Evolutionary conservation across 108 stramenopile genomes (phyloP), one percentile per base, ranked within the genome.

Genomic region (Fistulifera pelliculosa): DNA sequence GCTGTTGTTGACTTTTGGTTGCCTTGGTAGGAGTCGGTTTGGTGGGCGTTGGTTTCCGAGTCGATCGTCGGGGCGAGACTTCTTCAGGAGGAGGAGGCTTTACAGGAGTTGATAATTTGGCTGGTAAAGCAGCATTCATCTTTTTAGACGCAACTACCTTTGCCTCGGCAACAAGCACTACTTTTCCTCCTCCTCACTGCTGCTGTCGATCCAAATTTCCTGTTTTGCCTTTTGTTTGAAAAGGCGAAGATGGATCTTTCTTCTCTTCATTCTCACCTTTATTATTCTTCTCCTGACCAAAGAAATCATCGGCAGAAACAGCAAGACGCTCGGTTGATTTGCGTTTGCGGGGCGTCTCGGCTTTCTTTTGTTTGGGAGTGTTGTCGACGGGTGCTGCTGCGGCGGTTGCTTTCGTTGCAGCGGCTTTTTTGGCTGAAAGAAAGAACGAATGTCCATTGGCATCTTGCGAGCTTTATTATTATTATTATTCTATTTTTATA

Each of bases 371-470:
- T 38, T 54, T 54, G 38, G 38, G 26, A 25, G 21, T 27, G 3
- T 54, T 54, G 14, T 54, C 5, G 13, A 38, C 31, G 35, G 31
- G 12, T 15, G 28, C 14, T 38, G 39, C 38, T 13, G 2, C 4
- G 38, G 10, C 15, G 38, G 27, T 4, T 38, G 26, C 54, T 3
- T 10, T 18, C 27, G 26, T 10, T 38, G 54, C 23, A 4, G 49
- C 49, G n/a, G n/a, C 21, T 19, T 24, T 38, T 54, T 43, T 56
- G 41, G 41, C 12, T 42, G 25, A 59, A 59, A 21, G 25, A 56
- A 56, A 42, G 40, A 21, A n/a, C 56, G 56, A 56, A 56, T 56
- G 22, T 56, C 56, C 56, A 56, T 56, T 16, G 56, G 53, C 53
- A 54, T 54, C 8, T 35, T 35, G 31, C n/a, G n/a, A n/a, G n/a